Conservation (phyloP, 345 rosid genomes). For the Ricinus communis region DNA sequence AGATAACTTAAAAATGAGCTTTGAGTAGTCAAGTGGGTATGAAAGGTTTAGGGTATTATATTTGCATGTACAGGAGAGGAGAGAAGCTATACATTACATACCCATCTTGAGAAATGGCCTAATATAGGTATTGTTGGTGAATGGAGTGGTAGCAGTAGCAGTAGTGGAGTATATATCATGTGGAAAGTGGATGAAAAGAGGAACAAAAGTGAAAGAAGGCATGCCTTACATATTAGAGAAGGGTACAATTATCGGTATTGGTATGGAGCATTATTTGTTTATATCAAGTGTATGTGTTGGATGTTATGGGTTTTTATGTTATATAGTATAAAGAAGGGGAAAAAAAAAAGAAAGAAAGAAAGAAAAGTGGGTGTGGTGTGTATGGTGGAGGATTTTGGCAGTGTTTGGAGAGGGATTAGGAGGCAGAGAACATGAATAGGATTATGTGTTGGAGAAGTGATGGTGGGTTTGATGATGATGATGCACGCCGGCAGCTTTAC, state of each 20-base stretch:
- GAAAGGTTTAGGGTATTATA: not conserved
- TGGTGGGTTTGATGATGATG: slow-evolving; percentile 70
- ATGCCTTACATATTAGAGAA: slow-evolving; percentile 41
- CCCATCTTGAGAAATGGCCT: slow-evolving; percentile 31
- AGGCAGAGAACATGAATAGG: slow-evolving; percentile 56
- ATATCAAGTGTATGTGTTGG: slow-evolving; percentile 16
- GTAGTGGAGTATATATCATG: not conserved
- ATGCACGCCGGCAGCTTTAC: slow-evolving; percentile 99
- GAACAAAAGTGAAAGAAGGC: slow-evolving; percentile 11
- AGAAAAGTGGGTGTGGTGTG: not conserved
- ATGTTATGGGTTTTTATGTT: slow-evolving; percentile 22
- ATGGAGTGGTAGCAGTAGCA: not conserved
- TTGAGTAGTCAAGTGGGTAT: slow-evolving; percentile 9
- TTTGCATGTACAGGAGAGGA: not conserved
- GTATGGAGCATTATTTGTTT: slow-evolving; percentile 14
- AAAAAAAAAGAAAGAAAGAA: slow-evolving; percentile 24
- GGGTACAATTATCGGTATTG: slow-evolving; percentile 19
- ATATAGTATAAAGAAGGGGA: slow-evolving; percentile 23
- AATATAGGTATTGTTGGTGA: not conserved
- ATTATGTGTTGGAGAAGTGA: slow-evolving; percentile 21
- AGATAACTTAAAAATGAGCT: slow-evolving; percentile 5
- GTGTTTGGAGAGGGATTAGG: slow-evolving; percentile 71
- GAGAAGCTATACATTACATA: not conserved
- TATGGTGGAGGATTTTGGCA: slow-evolving; percentile 41
- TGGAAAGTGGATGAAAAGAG: not conserved